Evolutionary conservation across 345 rosid genomes (phyloP).

Genomic region (Eucalyptus tenuipes): DNA sequence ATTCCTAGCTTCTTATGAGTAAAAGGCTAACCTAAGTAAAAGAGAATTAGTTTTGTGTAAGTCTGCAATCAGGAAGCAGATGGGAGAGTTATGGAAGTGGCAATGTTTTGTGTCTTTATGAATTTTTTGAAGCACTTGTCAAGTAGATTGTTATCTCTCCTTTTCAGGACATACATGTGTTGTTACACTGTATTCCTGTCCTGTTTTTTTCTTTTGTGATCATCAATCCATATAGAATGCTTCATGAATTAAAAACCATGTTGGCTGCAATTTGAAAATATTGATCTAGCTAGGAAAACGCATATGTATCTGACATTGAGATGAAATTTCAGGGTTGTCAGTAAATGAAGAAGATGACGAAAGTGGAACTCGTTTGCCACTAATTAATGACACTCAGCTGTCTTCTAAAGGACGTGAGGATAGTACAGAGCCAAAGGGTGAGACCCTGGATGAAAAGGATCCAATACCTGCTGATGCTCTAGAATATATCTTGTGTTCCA

Average conservation of each 20-base stretch:
- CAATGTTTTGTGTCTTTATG: background rate
- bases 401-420: background rate
- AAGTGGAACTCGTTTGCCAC: slow-evolving; percentile 16
- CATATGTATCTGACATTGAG: background rate
- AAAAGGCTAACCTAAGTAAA: background rate
- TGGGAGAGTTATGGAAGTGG: background rate
- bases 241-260: background rate
- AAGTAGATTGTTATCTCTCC: background rate
- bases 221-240: background rate
- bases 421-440: background rate
- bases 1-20: background rate
- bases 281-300: background rate
- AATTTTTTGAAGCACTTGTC: background rate
- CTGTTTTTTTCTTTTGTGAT: background rate
- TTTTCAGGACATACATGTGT: background rate
- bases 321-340: slow-evolving; percentile 15
- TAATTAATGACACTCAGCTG: background rate
- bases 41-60: background rate
- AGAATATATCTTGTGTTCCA: slow-evolving; percentile 49
- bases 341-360: slow-evolving; percentile 27
- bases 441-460: slow-evolving; percentile 2
- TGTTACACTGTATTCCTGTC: background rate
- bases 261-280: background rate
- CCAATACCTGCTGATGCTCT: slow-evolving; percentile 28
- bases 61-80: background rate